These are phyloP conservation scores for Coccomyxa sp. DNA, from an alignment of 139 green algal genomes.

Conservation along the genomic window DNA sequence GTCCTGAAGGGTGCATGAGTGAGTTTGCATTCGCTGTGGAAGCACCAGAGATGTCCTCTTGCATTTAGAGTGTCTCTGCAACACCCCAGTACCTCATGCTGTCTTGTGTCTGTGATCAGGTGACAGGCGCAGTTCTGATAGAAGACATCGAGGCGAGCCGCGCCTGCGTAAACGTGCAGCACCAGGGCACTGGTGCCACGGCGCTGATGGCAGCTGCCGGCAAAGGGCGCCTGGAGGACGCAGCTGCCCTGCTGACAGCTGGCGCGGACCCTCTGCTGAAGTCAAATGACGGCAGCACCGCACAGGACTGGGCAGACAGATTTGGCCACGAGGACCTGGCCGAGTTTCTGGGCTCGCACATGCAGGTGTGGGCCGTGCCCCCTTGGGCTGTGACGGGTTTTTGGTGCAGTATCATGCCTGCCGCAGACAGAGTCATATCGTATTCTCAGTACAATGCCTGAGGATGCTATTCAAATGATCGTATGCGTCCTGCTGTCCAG, in stretches of 20 bases:
- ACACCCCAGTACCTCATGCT: no score
- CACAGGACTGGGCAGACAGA: constrained; percentile 49
- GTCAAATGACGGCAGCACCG: constrained; percentile 38
- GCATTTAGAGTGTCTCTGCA: no score
- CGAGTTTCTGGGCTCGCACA: constrained; percentile 31
- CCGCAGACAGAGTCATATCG: no score
- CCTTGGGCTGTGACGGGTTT: no score
- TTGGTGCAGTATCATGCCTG: no score
- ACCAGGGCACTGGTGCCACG: constrained; percentile 47
- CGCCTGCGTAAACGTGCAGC: constrained; percentile 34
- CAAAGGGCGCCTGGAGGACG: constrained; percentile 52
- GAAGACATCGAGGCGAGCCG: constrained; percentile 19
- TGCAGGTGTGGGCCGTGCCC: no score
- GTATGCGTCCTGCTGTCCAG: no score
- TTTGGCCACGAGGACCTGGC: constrained; percentile 43
- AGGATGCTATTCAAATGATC: no score
- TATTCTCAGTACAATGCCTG: no score
- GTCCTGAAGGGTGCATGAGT: no score
- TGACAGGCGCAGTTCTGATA: constrained; percentile 34
- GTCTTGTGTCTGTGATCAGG: constrained; percentile 32
- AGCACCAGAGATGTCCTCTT: no score
- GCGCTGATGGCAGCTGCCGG: constrained; percentile 74
- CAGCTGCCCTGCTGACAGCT: constrained; percentile 52
- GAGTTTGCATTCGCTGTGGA: no score
- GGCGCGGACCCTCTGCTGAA: constrained; percentile 48